Percentiles rank a stretch among this genome's conserved stretches.
Conservation (phyloP, 2,329 filamentous ascomycete species). For the Tolypocladium pustulatum region DNA sequence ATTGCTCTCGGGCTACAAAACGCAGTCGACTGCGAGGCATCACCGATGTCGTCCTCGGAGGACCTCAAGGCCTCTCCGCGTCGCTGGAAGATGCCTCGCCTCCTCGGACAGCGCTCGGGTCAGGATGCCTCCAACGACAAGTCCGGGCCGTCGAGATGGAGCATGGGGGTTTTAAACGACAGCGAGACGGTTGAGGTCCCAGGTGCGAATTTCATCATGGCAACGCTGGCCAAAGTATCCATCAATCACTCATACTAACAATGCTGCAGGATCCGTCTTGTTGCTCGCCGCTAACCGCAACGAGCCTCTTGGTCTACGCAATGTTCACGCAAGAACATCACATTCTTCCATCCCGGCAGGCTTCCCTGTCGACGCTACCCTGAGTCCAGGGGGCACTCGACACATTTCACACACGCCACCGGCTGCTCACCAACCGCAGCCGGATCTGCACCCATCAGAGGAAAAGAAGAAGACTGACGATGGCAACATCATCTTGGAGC, state of each 20-base stretch:
- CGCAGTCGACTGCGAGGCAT: background rate
- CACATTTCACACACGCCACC: conserved; percentile 5
- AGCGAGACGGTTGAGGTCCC: conserved; percentile 76
- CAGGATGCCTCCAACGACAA: background rate
- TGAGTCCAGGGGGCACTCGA: conserved; percentile 15
- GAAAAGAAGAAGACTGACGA: conserved; percentile 69
- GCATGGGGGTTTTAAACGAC: conserved; percentile 76
- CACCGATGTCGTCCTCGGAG: conserved; percentile 4
- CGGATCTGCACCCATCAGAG: conserved; percentile 12
- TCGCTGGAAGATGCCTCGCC: background rate
- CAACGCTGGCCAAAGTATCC: background rate
- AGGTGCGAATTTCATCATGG: conserved; percentile 34
- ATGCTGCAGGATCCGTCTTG: conserved; percentile 7
- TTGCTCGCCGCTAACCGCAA: conserved; percentile 8
- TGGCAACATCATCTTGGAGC: conserved; percentile 77
- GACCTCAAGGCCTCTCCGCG: background rate
- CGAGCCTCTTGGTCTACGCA: conserved; percentile 14
- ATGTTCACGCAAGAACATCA: conserved; percentile 45
- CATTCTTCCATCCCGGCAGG: conserved; percentile 45
- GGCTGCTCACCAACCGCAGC: conserved; percentile 3
- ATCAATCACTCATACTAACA: background rate
- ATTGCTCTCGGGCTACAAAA: background rate
- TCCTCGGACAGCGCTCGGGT: background rate
- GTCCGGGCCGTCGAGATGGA: conserved; percentile 35
- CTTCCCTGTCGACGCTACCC: conserved; percentile 24